Evolutionary conservation across 2,329 filamentous ascomycete genomes (phyloP).

Genomic region (Alternaria atra): DNA sequence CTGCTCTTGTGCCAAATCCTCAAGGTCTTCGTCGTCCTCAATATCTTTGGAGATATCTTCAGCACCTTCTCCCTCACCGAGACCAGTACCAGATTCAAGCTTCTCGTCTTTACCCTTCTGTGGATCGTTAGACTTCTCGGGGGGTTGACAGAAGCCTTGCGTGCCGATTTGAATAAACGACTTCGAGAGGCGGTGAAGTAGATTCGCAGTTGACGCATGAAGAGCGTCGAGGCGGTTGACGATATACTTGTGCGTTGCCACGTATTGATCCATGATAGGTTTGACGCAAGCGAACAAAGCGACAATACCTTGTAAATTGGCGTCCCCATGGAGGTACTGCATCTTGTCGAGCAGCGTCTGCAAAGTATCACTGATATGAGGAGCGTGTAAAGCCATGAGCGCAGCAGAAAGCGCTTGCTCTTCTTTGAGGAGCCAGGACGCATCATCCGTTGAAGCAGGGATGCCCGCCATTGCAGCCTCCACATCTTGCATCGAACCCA

Average conservation of each 20-base stretch:
- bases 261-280: slow-evolving; percentile 81
- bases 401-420: slow-evolving; percentile 50
- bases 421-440: slow-evolving; percentile 69
- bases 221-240: slow-evolving; percentile 68
- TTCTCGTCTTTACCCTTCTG: slow-evolving; percentile 77
- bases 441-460: slow-evolving; percentile 68
- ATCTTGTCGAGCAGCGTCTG: slow-evolving; percentile 57
- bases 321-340: slow-evolving; percentile 53
- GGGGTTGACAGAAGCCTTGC: slow-evolving; percentile 90
- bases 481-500: slow-evolving; percentile 81
- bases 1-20: slow-evolving; percentile 87
- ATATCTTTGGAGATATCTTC: slow-evolving; percentile 99
- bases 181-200: slow-evolving; percentile 78
- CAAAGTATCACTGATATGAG: slow-evolving; percentile 62
- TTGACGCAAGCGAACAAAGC: slow-evolving; percentile 68
- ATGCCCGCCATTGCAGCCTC: slow-evolving; percentile 65
- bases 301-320: slow-evolving; percentile 57
- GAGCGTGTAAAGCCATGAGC: slow-evolving; percentile 67
- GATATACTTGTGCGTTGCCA: slow-evolving; percentile 66
- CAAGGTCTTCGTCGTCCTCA: slow-evolving; percentile 88
- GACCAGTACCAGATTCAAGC: slow-evolving; percentile 87
- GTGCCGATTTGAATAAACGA: slow-evolving; percentile 80
- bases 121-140: slow-evolving; percentile 74
- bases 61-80: slow-evolving; percentile 92
- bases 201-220: slow-evolving; percentile 75